Conservation (phyloP, 768 basidiomycete species). For the Lactarius sanguifluus region DNA sequence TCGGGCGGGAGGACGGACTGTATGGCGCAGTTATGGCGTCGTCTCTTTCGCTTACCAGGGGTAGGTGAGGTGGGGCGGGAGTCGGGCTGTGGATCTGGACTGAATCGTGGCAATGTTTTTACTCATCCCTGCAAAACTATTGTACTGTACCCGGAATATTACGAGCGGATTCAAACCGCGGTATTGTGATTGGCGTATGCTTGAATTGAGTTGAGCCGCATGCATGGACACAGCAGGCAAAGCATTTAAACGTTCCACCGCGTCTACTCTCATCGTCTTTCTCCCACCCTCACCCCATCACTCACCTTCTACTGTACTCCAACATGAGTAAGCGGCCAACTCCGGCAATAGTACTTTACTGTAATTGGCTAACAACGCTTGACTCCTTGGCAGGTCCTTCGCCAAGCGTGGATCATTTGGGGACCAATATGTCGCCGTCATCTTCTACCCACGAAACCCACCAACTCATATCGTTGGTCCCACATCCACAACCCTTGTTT, state of each 20-base stretch:
- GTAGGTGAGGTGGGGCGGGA: conserved; percentile 37
- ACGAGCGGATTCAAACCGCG: too few relatives aligned
- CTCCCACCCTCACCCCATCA: not conserved
- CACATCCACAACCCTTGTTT: not conserved
- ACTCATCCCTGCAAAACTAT: not conserved
- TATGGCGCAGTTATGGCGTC: conserved; percentile 95
- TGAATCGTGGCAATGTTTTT: not conserved
- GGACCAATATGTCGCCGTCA: not conserved
- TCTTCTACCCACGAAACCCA: conserved; percentile 8
- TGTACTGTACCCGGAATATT: not conserved
- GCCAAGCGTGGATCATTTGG: conserved; percentile 4
- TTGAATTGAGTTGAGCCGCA: not conserved
- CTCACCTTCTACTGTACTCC: not conserved
- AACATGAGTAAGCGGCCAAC: conserved; percentile 12
- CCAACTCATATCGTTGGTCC: conserved; percentile 12
- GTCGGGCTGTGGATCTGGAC: not conserved
- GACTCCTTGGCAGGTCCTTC: conserved; percentile 16
- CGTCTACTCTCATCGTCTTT: not conserved
- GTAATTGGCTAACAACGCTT: not conserved
- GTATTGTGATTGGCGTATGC: not conserved
- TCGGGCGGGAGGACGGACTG: conserved; percentile 89
- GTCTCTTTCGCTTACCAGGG: conserved; percentile 95
- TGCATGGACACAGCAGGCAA: not conserved
- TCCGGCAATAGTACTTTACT: not conserved
- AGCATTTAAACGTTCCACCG: not conserved